These are phyloP conservation scores for Aspergillus udagawae DNA, from an alignment of 2,329 filamentous ascomycete species.

Conservation along the genomic window DNA sequence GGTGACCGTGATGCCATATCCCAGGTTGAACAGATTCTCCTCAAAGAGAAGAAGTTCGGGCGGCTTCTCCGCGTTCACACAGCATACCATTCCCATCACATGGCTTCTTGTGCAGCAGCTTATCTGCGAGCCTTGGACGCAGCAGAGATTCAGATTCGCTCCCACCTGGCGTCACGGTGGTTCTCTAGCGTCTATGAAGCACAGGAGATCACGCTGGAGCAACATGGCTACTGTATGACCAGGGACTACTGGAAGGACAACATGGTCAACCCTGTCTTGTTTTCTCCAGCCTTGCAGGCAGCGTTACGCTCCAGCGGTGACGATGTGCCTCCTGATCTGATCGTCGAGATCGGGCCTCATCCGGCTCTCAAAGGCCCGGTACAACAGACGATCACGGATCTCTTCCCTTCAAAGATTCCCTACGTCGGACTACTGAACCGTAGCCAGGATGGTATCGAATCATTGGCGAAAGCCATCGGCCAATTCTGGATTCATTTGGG, in stretches of 20 bases:
- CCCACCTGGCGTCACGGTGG: not conserved
- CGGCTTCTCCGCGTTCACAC: not conserved
- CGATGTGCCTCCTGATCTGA: no score
- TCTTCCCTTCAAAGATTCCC: not conserved
- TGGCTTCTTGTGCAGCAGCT: not conserved
- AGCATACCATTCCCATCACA: constrained; percentile 21
- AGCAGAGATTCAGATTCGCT: not conserved
- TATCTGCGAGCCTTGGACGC: not conserved
- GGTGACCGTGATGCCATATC: constrained; percentile 33
- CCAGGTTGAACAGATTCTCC: constrained; percentile 9
- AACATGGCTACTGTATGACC: not conserved
- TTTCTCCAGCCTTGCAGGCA: not conserved
- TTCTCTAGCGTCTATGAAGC: no score
- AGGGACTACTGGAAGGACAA: not conserved
- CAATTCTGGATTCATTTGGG: not conserved
- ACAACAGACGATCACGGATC: not conserved
- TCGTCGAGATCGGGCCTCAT: constrained; percentile 1
- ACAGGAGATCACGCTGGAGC: not conserved
- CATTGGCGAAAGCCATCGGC: constrained; percentile 24
- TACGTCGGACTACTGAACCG: constrained; percentile 1
- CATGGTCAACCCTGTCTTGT: not conserved
- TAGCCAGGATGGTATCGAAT: constrained; percentile 14
- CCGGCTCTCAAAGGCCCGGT: not conserved
- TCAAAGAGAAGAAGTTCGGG: not conserved
- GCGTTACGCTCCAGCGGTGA: no score